Conservation (phyloP, 1,284 basidiomycete species). For the Leccinum griseonigrum region DNA sequence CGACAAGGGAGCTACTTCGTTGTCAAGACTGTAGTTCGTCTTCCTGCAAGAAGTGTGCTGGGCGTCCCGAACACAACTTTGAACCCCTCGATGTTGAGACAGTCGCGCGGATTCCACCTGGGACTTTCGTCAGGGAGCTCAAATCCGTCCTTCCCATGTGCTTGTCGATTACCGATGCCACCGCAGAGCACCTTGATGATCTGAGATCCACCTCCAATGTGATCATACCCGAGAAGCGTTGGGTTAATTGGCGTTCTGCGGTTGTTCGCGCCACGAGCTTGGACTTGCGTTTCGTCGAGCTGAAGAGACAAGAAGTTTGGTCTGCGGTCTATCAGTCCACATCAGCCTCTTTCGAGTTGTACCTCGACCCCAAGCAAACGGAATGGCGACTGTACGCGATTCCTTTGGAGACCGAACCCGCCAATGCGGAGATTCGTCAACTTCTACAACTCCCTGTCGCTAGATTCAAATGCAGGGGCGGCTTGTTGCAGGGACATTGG, state of each 20-base stretch:
- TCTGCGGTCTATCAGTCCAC: slow-evolving; percentile 77
- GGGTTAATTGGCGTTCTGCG: slow-evolving; percentile 68
- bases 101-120: slow-evolving; percentile 61
- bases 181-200: slow-evolving; percentile 49
- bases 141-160: slow-evolving; percentile 90
- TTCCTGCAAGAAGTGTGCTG: slow-evolving; percentile 84
- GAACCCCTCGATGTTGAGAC: slow-evolving; percentile 47
- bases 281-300: slow-evolving; percentile 82
- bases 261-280: slow-evolving; percentile 59
- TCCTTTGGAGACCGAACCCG: slow-evolving; percentile 66
- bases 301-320: slow-evolving; percentile 89
- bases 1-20: slow-evolving; percentile 63
- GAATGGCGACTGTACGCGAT: slow-evolving; percentile 87
- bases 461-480: slow-evolving; percentile 59
- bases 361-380: slow-evolving; percentile 71
- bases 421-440: slow-evolving; percentile 77
- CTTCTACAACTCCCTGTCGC: slow-evolving; percentile 77
- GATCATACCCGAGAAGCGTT: slow-evolving; percentile 49
- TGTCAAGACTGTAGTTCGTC: slow-evolving; percentile 80
- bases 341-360: slow-evolving; percentile 71
- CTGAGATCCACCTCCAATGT: slow-evolving; percentile 47
- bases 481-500: slow-evolving; percentile 75
- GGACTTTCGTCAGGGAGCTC: slow-evolving; percentile 70
- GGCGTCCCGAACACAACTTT: slow-evolving; percentile 85
- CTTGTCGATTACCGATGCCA: slow-evolving; percentile 58